These are phyloP conservation scores for Serendipita sp. DNA, from an alignment of 768 basidiomycete genomes.

Conservation along the genomic window DNA sequence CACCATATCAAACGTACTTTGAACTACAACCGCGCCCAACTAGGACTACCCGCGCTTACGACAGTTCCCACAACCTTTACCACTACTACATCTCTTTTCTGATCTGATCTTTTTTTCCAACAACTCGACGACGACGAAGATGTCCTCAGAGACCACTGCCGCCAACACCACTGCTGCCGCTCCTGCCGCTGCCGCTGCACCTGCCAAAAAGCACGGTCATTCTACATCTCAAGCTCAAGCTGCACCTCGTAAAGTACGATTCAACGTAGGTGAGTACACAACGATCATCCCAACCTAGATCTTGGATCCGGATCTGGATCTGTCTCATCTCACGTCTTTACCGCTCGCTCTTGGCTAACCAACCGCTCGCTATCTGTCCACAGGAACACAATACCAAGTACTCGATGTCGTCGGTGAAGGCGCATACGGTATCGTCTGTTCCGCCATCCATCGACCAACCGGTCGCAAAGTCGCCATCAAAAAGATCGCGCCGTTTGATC, in stretches of 20 bases:
- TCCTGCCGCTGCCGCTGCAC: neutral
- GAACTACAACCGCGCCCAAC: too few species aligned
- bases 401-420: slow-evolving; percentile 81
- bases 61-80: too few species aligned
- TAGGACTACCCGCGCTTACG: too few species aligned
- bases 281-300: neutral
- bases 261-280: slow-evolving; percentile 53
- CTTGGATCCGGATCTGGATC: neutral
- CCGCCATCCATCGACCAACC: slow-evolving; percentile 73
- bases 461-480: slow-evolving; percentile 92
- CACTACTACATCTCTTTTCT: too few species aligned
- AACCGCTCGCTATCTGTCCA: neutral
- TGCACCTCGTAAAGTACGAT: slow-evolving; percentile 69
- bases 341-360: neutral
- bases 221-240: slow-evolving; percentile 29
- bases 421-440: slow-evolving; percentile 90
- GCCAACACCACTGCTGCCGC: neutral
- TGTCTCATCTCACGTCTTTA: neutral
- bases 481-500: slow-evolving; percentile 89
- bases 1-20: too few species aligned
- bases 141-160: neutral
- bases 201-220: slow-evolving; percentile 31
- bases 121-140: neutral
- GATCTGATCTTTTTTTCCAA: too few species aligned
- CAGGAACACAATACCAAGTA: slow-evolving; percentile 58